Evolutionary conservation across 2,329 filamentous ascomycete species (phyloP).

Genomic region (Huntiella omanensis): DNA sequence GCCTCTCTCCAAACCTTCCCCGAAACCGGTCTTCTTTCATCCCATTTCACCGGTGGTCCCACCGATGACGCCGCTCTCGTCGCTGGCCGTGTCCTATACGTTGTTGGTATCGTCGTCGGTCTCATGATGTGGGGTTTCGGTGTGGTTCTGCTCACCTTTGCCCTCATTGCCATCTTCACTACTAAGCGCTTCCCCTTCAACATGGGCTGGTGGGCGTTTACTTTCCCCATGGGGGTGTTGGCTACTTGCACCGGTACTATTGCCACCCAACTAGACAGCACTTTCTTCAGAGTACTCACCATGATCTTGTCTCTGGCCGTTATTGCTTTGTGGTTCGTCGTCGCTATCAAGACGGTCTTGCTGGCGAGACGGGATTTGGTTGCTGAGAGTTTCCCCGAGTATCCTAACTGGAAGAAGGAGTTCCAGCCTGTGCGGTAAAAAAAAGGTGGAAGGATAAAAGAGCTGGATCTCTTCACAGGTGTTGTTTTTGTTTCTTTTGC

Average conservation of each 20-base stretch:
- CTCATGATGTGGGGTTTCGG: constrained; percentile 27
- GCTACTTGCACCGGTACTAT: constrained; percentile 23
- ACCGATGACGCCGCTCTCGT: constrained; percentile 4
- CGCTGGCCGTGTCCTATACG: constrained; percentile 35
- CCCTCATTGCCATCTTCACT: constrained; percentile 23
- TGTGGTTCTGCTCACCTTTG: constrained; percentile 25
- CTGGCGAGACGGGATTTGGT: constrained; percentile 14
- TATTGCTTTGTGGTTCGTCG: constrained; percentile 24
- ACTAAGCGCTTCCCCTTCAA: constrained; percentile 25
- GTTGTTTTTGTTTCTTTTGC: neutral
- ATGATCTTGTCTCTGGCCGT: constrained; percentile 23
- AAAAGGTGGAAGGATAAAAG: neutral
- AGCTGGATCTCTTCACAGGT: neutral
- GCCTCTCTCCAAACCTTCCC: constrained; percentile 25
- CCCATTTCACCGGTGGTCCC: constrained; percentile 14
- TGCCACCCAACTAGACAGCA: constrained; percentile 23
- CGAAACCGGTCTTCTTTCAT: constrained; percentile 22
- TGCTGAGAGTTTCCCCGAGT: constrained; percentile 11
- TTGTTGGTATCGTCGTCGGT: constrained; percentile 31
- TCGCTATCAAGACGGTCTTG: constrained; percentile 21
- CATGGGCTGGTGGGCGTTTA: constrained; percentile 30
- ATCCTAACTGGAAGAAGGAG: constrained; percentile 11
- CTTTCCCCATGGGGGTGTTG: constrained; percentile 26
- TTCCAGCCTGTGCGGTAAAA: constrained; percentile 9
- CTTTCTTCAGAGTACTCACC: constrained; percentile 24